Evolutionary conservation across 2,329 filamentous ascomycete species (phyloP), one percentile per base, ranked within the genome.

Genomic region (Pseudophaeomoniella oleicola): DNA sequence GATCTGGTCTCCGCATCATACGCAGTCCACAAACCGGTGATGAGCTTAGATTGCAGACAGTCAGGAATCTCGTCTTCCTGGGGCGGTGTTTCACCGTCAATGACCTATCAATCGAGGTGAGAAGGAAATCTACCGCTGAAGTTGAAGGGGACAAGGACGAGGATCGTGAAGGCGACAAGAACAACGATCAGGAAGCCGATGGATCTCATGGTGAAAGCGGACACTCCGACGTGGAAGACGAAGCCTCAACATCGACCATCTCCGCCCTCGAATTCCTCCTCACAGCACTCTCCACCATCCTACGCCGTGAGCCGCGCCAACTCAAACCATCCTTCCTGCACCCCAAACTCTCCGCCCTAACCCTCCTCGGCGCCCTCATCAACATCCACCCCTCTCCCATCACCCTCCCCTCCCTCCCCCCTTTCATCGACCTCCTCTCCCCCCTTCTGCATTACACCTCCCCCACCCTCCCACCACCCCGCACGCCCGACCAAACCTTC

Each of bases 361-460:
- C 78, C 35, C 73, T 92, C 4, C 62, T 94, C 33, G 74, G 79
- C 37, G 74, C 77, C 0, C 69, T 93, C 10, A 71, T 73, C 45
- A 69, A 69, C 36, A 73, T 75, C 30, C 64, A 83, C 2, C 22
- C 22, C 22, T 63, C 76, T 0, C 51, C 60, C 1, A 60, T 69
- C 2, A 63, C 73, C 3, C 65, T 88, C 5, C 54, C 63, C 9
- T 14, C 15, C 6, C 6, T n/a, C 1, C 68, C 75, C 0, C 79
- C 76, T 1, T 64, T 92, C 13, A 71, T 76, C 44, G 64, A 66
- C 16, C 64, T 82, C 32, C 65, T 84, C 1, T 63, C 74, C 4
- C 78, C 79, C 0, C 69, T 96, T 4, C 78, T 88, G 52, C 83
- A 90, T 52, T 64, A 98, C 27, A 92, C 86, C 0, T 86, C 94